phyloP scores from a whole-genome alignment of 2,329 filamentous ascomycete species.

The Hymenoscyphus occultus region DNA sequence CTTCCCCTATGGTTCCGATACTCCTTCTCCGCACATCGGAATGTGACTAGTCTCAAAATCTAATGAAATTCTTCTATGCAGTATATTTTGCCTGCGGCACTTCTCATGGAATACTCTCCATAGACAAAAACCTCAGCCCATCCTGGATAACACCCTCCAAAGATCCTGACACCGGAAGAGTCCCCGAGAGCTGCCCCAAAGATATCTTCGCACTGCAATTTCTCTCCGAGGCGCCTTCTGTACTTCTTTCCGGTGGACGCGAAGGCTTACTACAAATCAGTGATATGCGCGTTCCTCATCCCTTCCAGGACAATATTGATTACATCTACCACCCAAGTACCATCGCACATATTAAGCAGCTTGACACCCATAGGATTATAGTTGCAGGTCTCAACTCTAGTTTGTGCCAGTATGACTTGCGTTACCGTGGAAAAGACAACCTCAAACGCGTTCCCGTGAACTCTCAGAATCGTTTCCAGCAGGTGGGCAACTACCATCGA shows the following conservation, averaged over 20 bases:
- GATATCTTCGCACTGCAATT: constrained; percentile 50
- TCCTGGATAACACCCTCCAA: constrained; percentile 22
- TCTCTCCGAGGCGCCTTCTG: constrained; percentile 41
- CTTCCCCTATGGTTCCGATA: background rate
- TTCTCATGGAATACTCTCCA: constrained; percentile 44
- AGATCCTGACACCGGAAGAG: constrained; percentile 16
- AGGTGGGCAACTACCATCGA: background rate
- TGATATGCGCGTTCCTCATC: constrained; percentile 36
- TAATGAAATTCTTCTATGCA: constrained; percentile 32
- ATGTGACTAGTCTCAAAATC: too few relatives aligned
- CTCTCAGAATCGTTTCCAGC: background rate
- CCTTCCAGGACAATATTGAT: constrained; percentile 14
- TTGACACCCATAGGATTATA: constrained; percentile 50
- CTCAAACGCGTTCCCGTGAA: background rate
- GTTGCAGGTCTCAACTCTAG: constrained; percentile 49
- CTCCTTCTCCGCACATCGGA: background rate
- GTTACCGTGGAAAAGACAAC: constrained; percentile 38
- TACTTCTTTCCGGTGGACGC: constrained; percentile 52
- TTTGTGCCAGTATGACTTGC: constrained; percentile 57
- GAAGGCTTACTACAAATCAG: constrained; percentile 41
- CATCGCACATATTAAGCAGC: constrained; percentile 49
- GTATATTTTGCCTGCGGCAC: constrained; percentile 49
- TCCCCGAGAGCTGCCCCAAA: constrained; percentile 34
- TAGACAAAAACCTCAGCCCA: constrained; percentile 28
- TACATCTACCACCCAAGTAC: constrained; percentile 38